Conservation (phyloP, 2,329 filamentous ascomycete species). For the Lizonia empirigonia region DNA sequence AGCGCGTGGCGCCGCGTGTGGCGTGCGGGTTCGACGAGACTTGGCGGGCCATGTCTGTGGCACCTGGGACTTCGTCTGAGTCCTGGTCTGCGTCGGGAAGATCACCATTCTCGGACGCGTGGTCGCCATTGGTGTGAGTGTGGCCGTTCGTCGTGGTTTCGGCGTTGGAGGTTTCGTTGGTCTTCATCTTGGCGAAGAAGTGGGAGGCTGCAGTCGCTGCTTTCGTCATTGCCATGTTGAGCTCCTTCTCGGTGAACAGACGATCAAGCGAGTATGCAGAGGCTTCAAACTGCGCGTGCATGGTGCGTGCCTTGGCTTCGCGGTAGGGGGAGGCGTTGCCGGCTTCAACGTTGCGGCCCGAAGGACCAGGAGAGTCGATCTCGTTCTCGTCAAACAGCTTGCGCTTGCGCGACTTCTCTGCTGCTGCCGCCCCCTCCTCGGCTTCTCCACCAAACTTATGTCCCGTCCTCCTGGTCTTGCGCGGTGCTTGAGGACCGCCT, state of each 20-base stretch:
- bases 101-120: slow-evolving; percentile 43
- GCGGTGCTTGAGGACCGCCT: slow-evolving; percentile 63
- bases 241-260: slow-evolving; percentile 71
- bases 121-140: slow-evolving; percentile 44
- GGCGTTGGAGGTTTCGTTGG: slow-evolving; percentile 34
- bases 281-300: slow-evolving; percentile 63
- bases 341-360: slow-evolving; percentile 54
- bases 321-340: slow-evolving; percentile 57
- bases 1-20: slow-evolving; percentile 57
- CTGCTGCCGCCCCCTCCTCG: slow-evolving; percentile 54
- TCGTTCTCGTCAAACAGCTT: slow-evolving; percentile 64
- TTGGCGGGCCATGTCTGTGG: slow-evolving; percentile 66
- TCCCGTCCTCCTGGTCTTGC: slow-evolving; percentile 67
- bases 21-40: slow-evolving; percentile 64
- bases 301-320: slow-evolving; percentile 58
- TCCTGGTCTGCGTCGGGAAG: slow-evolving; percentile 48
- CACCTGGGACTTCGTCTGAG: slow-evolving; percentile 48
- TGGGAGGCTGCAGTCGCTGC: slow-evolving; percentile 64
- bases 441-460: slow-evolving; percentile 58
- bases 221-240: slow-evolving; percentile 65
- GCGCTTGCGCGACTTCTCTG: slow-evolving; percentile 62
- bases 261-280: slow-evolving; percentile 65
- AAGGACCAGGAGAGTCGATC: slow-evolving; percentile 62
- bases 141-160: slow-evolving; percentile 40
- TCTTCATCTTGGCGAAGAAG: slow-evolving; percentile 62